These are phyloP conservation scores for Paracoccidioides brasiliensis DNA, from an alignment of 2,329 filamentous ascomycete genomes.

Conservation along the genomic window DNA sequence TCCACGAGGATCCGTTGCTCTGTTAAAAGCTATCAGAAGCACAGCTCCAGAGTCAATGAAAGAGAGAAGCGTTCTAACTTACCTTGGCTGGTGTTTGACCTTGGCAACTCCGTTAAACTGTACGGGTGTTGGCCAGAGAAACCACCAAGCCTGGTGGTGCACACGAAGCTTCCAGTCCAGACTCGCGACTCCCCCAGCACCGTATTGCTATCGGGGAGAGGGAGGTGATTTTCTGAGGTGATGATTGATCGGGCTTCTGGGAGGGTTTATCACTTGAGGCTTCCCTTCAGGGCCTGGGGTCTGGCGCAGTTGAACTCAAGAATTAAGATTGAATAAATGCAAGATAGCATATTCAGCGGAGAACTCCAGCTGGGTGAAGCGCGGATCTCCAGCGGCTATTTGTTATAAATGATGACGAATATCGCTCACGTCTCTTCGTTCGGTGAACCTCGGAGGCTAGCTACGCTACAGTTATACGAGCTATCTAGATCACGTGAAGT, in stretches of 20 bases:
- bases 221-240: constrained; percentile 1
- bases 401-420: too few species aligned
- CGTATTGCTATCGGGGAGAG: not conserved
- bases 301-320: not conserved
- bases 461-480: too few species aligned
- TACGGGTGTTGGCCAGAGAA: not conserved
- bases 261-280: not conserved
- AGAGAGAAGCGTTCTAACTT: not conserved
- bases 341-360: too few species aligned
- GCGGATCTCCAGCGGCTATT: too few species aligned
- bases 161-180: not conserved
- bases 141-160: not conserved
- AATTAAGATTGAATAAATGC: too few species aligned
- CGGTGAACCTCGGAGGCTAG: too few species aligned
- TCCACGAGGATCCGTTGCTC: constrained; percentile 1
- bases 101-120: not conserved
- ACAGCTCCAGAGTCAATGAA: not conserved
- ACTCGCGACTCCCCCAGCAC: not conserved
- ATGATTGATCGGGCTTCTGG: not conserved
- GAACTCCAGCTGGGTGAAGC: too few species aligned
- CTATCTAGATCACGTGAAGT: too few species aligned
- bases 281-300: not conserved
- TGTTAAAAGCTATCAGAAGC: not conserved
- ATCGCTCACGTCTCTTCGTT: too few species aligned
- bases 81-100: not conserved